Evolutionary conservation across 2,329 filamentous ascomycete genomes (phyloP).

Genomic region (Grosmannia clavigera): DNA sequence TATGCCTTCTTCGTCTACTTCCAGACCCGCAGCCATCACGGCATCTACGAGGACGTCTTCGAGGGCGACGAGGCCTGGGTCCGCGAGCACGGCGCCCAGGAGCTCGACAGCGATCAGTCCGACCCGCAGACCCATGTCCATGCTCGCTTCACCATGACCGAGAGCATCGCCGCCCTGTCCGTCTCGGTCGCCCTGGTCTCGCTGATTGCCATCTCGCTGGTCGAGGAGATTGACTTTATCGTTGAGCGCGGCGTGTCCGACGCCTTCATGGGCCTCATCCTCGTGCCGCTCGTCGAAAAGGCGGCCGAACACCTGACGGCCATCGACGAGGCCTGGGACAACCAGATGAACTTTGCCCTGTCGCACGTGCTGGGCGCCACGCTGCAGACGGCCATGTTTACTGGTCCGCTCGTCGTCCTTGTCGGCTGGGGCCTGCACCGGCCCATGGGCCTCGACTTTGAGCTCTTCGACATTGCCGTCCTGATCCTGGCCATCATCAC

Average conservation of each 20-base stretch:
- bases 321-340: slow-evolving; percentile 68
- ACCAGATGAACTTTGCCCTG: slow-evolving; percentile 74
- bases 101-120: slow-evolving; percentile 45
- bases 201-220: slow-evolving; percentile 60
- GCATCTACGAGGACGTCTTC: slow-evolving; percentile 64
- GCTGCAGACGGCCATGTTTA: slow-evolving; percentile 81
- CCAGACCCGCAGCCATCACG: slow-evolving; percentile 65
- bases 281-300: slow-evolving; percentile 75
- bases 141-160: slow-evolving; percentile 56
- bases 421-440: slow-evolving; percentile 68
- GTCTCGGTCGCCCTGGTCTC: slow-evolving; percentile 58
- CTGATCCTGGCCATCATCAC: slow-evolving; percentile 76
- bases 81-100: slow-evolving; percentile 29
- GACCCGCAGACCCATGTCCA: slow-evolving; percentile 25
- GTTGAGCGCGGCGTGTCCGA: slow-evolving; percentile 35
- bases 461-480: slow-evolving; percentile 73
- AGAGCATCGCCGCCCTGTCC: slow-evolving; percentile 53
- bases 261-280: slow-evolving; percentile 55
- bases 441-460: slow-evolving; percentile 69
- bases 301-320: slow-evolving; percentile 76
- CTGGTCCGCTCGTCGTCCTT: slow-evolving; percentile 70
- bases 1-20: slow-evolving; percentile 59
- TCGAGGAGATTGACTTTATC: slow-evolving; percentile 55
- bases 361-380: slow-evolving; percentile 78
- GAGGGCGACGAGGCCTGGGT: slow-evolving; percentile 47